Base-by-base conservation (phyloP, 1,284 basidiomycete species). In the Xerocomus minutiporus region DNA sequence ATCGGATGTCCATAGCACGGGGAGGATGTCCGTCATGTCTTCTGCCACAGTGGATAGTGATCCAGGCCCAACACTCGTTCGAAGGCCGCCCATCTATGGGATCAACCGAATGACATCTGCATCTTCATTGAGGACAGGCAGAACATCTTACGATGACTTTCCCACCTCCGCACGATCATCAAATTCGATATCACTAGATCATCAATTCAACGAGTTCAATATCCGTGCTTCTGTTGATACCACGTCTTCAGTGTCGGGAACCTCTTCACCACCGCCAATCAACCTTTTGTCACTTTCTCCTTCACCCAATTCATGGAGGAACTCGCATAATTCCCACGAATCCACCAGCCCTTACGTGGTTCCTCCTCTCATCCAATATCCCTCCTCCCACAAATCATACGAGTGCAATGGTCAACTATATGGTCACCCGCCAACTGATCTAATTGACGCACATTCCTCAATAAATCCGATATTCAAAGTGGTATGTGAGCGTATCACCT, bases 401-500 rank as follows among this genome's bases (percentile, higher is more conserved):
- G 60, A 70, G 61, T 62, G 70, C 57, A 72, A 73, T 59, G 72
- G 72, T 46, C 74, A 73, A 50, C 54, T 73, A 42, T 71, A 72
- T 48, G 68, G 68, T 38, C 73, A 73, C 58, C 75, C 77, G 3
- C 71, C 80, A 59, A 79, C 77, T 62, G 78, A 81, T 38, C 76
- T 77, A 48, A 72, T 75, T 39, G 80, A 79, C 57, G 73, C 83
- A 26, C 83, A 84, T 66, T 80, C 83, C 48, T 79, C 77, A 36
- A 90, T 92, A 65, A 93, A 94, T 70, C 90, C 91, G 36, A 93
- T 93, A 71, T 94, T 93, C 78, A 85, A 89, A 80, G 90, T 93
- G 71, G 91, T 92, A 71, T 79, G 90, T 77, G 68, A 59, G 60
- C 67, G 55, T 72, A 57, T 65, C 17, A 28, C 64, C 65, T 59